Conservation (phyloP, 768 basidiomycete species). For the Boletus rufocinnamomeus region DNA sequence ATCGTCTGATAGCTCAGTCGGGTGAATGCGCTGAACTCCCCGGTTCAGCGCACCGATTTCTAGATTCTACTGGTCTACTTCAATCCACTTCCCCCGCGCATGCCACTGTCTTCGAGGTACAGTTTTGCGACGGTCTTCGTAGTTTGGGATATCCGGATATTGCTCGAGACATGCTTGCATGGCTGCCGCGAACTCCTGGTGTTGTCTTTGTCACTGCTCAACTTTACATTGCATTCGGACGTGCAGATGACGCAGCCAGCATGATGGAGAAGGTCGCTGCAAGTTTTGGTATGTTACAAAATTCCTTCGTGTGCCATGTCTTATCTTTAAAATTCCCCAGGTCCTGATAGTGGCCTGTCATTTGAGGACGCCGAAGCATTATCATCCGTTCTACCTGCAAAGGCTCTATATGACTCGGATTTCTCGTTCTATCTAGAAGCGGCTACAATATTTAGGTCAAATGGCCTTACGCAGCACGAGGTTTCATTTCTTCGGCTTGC, state of each 20-base stretch:
- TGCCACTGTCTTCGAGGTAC: constrained; percentile 66
- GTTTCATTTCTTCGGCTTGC: constrained; percentile 79
- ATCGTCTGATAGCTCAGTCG: constrained; percentile 58
- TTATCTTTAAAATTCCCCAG: constrained; percentile 34
- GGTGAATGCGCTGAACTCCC: constrained; percentile 52
- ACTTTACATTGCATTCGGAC: constrained; percentile 64
- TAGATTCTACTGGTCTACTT: constrained; percentile 66
- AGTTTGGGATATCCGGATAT: constrained; percentile 60
- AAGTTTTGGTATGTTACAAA: constrained; percentile 61
- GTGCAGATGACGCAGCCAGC: constrained; percentile 70
- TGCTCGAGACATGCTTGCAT: constrained; percentile 65
- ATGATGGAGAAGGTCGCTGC: constrained; percentile 75
- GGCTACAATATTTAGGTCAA: constrained; percentile 70
- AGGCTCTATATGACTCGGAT: constrained; percentile 56
- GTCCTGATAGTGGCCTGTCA: constrained; percentile 50
- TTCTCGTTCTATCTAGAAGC: constrained; percentile 79
- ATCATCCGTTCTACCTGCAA: constrained; percentile 58
- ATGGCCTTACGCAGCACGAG: constrained; percentile 56
- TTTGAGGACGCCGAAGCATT: constrained; percentile 67
- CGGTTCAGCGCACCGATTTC: constrained; percentile 66
- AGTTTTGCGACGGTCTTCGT: constrained; percentile 72
- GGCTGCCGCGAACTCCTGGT: constrained; percentile 79
- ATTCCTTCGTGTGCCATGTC: background rate
- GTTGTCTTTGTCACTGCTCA: constrained; percentile 72
- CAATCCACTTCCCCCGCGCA: constrained; percentile 68